These are phyloP conservation scores for Huntiella abstrusa DNA, from an alignment of 2,329 filamentous ascomycete species.

Conservation along the genomic window DNA sequence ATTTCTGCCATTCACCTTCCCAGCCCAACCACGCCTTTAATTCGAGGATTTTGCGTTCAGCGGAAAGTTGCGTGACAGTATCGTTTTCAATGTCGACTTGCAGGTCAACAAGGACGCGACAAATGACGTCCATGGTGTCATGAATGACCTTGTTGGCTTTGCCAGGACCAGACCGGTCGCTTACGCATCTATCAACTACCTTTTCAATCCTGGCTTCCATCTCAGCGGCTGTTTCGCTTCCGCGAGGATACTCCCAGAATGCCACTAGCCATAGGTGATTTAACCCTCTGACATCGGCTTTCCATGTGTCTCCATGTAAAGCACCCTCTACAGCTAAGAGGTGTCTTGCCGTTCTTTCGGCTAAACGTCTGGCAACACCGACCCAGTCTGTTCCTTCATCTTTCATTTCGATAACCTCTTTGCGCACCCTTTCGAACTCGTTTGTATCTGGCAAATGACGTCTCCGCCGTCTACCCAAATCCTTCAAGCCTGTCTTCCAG, in stretches of 20 bases:
- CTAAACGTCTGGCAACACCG: conserved; percentile 23
- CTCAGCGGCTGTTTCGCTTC: background rate
- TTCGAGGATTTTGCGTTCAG: conserved; percentile 18
- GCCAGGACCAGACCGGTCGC: conserved; percentile 18
- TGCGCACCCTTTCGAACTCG: conserved; percentile 18
- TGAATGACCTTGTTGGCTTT: conserved; percentile 24
- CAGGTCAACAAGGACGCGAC: background rate
- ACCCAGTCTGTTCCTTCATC: conserved; percentile 21
- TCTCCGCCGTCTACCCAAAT: conserved; percentile 21
- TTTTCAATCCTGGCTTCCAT: conserved; percentile 20
- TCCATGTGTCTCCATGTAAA: too few relatives aligned
- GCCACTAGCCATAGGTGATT: conserved; percentile 26
- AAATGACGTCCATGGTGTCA: conserved; percentile 21
- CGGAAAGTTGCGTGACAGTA: background rate
- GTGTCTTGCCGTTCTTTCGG: conserved; percentile 20
- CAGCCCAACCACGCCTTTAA: conserved; percentile 32
- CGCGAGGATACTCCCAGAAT: conserved; percentile 25
- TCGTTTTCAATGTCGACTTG: background rate
- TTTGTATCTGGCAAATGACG: conserved; percentile 20
- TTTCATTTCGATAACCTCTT: conserved; percentile 15
- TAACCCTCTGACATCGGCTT: conserved; percentile 19
- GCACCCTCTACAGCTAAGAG: conserved; percentile 11
- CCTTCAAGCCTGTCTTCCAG: conserved; percentile 16
- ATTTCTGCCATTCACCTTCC: conserved; percentile 26
- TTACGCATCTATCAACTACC: conserved; percentile 17